phyloP scores from a whole-genome alignment of 257 asterid genomes.

The Solanum pinnatisectum region DNA sequence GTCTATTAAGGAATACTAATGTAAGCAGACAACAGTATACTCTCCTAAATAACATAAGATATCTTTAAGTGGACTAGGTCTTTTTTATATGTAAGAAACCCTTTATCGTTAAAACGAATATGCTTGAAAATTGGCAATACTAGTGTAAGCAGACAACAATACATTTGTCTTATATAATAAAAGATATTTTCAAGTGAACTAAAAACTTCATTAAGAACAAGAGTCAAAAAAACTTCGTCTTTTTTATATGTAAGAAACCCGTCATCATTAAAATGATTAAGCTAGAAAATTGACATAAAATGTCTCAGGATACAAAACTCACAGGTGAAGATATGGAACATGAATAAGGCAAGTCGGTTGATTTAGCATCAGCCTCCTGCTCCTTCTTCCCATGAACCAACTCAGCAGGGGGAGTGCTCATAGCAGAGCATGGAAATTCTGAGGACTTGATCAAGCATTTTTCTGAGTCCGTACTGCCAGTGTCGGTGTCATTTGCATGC shows the following conservation, averaged over 20 bases:
- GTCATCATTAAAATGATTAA: neutral
- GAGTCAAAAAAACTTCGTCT: neutral
- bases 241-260: neutral
- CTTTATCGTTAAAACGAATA: neutral
- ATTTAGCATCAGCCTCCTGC: constrained; percentile 14
- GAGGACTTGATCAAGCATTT: constrained; percentile 40
- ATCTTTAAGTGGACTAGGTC: too few relatives aligned
- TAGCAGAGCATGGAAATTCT: constrained; percentile 36
- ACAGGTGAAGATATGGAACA: constrained; percentile 60
- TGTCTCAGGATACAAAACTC: constrained; percentile 23
- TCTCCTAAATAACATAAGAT: neutral
- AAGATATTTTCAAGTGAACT: neutral
- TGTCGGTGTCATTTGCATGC: neutral
- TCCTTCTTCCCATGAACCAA: constrained; percentile 9
- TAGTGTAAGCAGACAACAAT: neutral
- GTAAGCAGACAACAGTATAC: neutral
- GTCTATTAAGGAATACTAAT: neutral
- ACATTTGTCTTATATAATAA: neutral
- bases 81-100: neutral
- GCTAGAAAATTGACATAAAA: neutral
- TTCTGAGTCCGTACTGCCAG: constrained; percentile 15
- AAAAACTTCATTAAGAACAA: neutral
- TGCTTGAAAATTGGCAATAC: neutral
- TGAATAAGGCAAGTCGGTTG: constrained; percentile 19
- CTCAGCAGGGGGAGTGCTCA: constrained; percentile 16